Evolutionary conservation across 345 rosid species (phyloP), one percentile per base, ranked within the genome.

Genomic region (Gossypium stocksii): DNA sequence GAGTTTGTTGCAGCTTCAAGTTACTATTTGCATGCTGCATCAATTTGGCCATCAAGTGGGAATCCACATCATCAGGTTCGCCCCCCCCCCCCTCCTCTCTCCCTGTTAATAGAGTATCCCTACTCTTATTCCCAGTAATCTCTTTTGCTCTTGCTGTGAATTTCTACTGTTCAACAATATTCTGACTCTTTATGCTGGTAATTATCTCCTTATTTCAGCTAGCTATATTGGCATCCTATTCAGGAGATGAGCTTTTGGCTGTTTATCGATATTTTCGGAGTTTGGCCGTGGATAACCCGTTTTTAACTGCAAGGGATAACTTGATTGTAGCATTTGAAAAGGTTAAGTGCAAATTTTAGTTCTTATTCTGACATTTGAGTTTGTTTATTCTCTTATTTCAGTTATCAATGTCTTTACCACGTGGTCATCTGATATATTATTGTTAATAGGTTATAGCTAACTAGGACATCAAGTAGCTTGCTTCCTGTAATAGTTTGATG

Each of bases 311-410:
- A 52, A 90, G 99, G 81, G 99, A 95, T 81, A 95, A 95, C 81
- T 87, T 95, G 87, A 89, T 93, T 71, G 92, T 95, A 78, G 96
- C 97, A 77, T 95, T 95, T 84, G 99, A 95, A 76, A 94, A 94
- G 98, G 98, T 94, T 52, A 13, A 38, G 25, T 43, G 7, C 27
- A 27, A 73, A 48, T 46, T 27, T 48, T 27, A 27, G 57, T 46
- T 12, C 23, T 9, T 46, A 70, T 70, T 29, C 27, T 70, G 45
- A 22, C 25, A 51, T 29, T 17, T 68, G 43, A n/a, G 22, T 44
- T 20, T 1, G 11, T 44, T 38, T 45, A 9, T 58, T 23, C 25
- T 3, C 66, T 58, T 43, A 9, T 44, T 44, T 38, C 8, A 6
- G 20, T 8, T 41, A 14, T 41, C 25, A 2, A 25, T 9, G 17